Evolutionary conservation across 768 basidiomycete genomes (phyloP).

Genomic region (Boletus speciosus): DNA sequence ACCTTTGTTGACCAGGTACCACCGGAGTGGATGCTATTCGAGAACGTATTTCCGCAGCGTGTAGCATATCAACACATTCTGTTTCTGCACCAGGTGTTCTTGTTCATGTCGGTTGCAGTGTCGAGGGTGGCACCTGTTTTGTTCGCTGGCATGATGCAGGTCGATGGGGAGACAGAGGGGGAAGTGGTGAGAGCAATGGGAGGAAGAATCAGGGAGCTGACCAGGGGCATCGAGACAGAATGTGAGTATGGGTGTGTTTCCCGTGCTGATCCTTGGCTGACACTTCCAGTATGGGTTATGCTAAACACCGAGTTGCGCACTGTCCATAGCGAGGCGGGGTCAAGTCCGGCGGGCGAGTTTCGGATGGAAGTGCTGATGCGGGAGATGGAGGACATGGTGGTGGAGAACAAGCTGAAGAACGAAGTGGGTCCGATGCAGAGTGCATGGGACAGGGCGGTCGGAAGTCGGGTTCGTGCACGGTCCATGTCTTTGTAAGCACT

Average conservation of each 20-base stretch:
- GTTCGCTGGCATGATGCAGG: slow-evolving; percentile 37
- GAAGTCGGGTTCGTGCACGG: slow-evolving; percentile 23
- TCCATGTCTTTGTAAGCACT: slow-evolving; percentile 25
- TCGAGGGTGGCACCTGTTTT: slow-evolving; percentile 68
- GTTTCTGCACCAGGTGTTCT: slow-evolving; percentile 73
- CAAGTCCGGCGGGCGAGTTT: slow-evolving; percentile 20
- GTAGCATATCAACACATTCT: slow-evolving; percentile 74
- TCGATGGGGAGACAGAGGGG: slow-evolving; percentile 28
- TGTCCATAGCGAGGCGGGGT: slow-evolving; percentile 29
- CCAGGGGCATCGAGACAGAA: slow-evolving; percentile 53
- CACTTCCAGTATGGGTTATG: slow-evolving; percentile 43
- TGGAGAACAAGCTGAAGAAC: slow-evolving; percentile 58
- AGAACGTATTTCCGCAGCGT: slow-evolving; percentile 54
- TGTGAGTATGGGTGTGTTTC: slow-evolving; percentile 31
- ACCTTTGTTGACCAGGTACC: slow-evolving; percentile 22
- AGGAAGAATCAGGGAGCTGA: slow-evolving; percentile 41
- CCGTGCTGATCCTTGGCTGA: slow-evolving; percentile 1
- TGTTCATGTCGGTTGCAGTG: slow-evolving; percentile 71
- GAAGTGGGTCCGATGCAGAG: slow-evolving; percentile 53
- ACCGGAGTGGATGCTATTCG: slow-evolving; percentile 30
- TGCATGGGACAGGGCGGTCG: slow-evolving; percentile 48
- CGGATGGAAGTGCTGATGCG: slow-evolving; percentile 41
- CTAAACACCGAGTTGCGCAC: slow-evolving; percentile 54
- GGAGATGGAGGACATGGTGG: slow-evolving; percentile 65
- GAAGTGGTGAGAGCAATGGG: slow-evolving; percentile 36